Percentiles rank a stretch among this genome's conserved stretches.
Conservation (phyloP, 768 basidiomycete species). For the Mycena haematopus region DNA sequence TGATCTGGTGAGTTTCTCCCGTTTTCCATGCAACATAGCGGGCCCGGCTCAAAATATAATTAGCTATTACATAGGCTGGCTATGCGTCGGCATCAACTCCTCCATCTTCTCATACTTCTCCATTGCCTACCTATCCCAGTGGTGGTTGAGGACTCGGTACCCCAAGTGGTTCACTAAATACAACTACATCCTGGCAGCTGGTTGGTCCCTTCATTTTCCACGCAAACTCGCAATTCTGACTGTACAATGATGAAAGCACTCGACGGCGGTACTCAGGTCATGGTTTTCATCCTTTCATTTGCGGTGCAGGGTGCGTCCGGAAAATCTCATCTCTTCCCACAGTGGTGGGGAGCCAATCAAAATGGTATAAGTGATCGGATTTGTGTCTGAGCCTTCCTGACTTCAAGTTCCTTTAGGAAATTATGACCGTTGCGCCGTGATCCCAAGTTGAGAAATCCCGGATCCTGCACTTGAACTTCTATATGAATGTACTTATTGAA, state of each 20-base stretch:
- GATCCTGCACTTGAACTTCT: neutral
- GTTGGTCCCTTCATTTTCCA: slow-evolving; percentile 4
- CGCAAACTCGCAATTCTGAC: neutral
- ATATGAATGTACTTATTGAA: neutral
- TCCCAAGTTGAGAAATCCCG: neutral
- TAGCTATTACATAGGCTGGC: slow-evolving; percentile 56
- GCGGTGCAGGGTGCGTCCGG: slow-evolving; percentile 60
- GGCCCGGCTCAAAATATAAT: neutral
- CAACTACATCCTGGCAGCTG: slow-evolving; percentile 48
- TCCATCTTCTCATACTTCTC: slow-evolving; percentile 48
- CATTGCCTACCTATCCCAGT: slow-evolving; percentile 54
- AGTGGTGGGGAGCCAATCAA: slow-evolving; percentile 67
- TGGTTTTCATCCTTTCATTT: slow-evolving; percentile 60
- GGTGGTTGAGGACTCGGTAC: slow-evolving; percentile 50
- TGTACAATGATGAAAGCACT: slow-evolving; percentile 29
- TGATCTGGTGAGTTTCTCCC: slow-evolving; percentile 52
- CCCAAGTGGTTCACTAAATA: slow-evolving; percentile 55
- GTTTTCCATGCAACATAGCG: slow-evolving; percentile 7
- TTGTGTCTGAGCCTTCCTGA: neutral
- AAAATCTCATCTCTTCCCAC: slow-evolving; percentile 54
- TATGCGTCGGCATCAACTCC: slow-evolving; percentile 58
- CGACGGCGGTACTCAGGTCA: slow-evolving; percentile 53
- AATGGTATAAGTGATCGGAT: slow-evolving; percentile 41
- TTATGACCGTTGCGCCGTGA: slow-evolving; percentile 43
- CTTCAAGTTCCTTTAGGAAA: slow-evolving; percentile 38